Conservation (phyloP, 495 filamentous ascomycete genomes). For the Xylaria telfairii region DNA sequence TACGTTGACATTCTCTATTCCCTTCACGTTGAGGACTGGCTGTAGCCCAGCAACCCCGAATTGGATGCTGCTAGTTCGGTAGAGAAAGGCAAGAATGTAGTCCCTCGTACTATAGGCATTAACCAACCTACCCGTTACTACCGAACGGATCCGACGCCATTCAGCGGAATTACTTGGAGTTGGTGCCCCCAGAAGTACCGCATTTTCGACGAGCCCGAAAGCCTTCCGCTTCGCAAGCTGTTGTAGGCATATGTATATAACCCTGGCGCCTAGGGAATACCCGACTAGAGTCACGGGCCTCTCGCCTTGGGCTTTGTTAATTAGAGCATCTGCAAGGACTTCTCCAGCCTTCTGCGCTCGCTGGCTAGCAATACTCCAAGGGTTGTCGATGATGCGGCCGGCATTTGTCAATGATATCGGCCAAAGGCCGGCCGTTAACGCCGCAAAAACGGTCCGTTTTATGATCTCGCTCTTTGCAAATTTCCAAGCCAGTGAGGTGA, state of each 20-base stretch:
- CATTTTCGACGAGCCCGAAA: constrained; percentile 87
- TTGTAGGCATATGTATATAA: constrained; percentile 83
- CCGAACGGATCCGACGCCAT: constrained; percentile 63
- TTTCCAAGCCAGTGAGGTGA: constrained; percentile 81
- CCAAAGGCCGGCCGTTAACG: constrained; percentile 75
- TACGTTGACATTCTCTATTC: constrained; percentile 66
- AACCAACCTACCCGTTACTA: constrained; percentile 62
- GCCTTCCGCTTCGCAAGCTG: constrained; percentile 75
- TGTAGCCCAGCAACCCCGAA: constrained; percentile 64
- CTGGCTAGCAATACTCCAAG: constrained; percentile 83
- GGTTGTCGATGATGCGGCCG: constrained; percentile 84
- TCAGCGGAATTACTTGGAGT: constrained; percentile 62
- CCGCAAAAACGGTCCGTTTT: constrained; percentile 69
- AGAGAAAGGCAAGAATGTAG: constrained; percentile 66
- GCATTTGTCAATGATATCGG: constrained; percentile 81
- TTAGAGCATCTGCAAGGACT: constrained; percentile 86
- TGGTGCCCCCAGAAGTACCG: constrained; percentile 83
- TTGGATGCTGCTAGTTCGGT: constrained; percentile 61
- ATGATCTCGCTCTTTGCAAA: constrained; percentile 82
- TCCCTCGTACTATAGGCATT: constrained; percentile 68
- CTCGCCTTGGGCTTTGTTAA: constrained; percentile 90
- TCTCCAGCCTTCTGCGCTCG: constrained; percentile 88
- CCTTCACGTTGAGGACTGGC: constrained; percentile 57
- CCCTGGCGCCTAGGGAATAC: constrained; percentile 88
- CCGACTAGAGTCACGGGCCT: constrained; percentile 88